A percentile compares a stretch with the other conserved stretches of the same genome.
These are phyloP conservation scores for Ajuga chamaepitys DNA, from an alignment of 257 asterid genomes.

Conservation along the genomic window DNA sequence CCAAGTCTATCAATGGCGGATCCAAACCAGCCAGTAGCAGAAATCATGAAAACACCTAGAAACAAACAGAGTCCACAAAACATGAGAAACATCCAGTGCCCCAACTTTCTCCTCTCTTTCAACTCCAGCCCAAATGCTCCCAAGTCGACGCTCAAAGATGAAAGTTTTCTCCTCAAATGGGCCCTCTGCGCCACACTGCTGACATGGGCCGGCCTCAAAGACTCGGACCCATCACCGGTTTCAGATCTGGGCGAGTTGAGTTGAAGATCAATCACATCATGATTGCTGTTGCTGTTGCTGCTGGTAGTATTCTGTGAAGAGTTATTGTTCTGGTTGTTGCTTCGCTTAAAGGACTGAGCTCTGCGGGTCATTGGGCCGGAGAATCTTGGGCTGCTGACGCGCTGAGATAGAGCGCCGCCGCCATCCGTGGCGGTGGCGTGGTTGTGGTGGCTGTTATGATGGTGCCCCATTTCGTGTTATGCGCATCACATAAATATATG, in stretches of 20 bases:
- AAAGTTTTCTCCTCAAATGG: slow-evolving; percentile 65
- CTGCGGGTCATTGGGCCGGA: slow-evolving; percentile 92
- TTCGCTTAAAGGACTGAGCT: slow-evolving; percentile 75
- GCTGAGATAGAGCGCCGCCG: slow-evolving; percentile 55
- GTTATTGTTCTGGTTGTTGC: slow-evolving; percentile 25
- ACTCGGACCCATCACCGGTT: slow-evolving; percentile 44
- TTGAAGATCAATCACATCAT: slow-evolving; percentile 69
- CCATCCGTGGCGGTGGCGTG: slow-evolving; percentile 40
- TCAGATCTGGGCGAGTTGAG: slow-evolving; percentile 94
- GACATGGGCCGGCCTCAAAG: slow-evolving; percentile 46
- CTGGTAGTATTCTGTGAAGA: slow-evolving; percentile 30
- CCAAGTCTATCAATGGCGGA: slow-evolving; percentile 70
- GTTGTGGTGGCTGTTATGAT: slow-evolving; percentile 60
- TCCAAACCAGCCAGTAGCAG: slow-evolving; percentile 95
- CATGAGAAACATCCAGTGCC: slow-evolving; percentile 75
- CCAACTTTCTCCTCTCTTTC: slow-evolving; percentile 61
- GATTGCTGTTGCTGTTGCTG: slow-evolving; percentile 26
- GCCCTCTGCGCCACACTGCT: slow-evolving; percentile 62
- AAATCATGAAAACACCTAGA: slow-evolving; percentile 74
- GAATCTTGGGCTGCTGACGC: slow-evolving; percentile 89
- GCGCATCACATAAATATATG: slow-evolving; percentile 17
- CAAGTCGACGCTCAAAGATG: slow-evolving; percentile 60
- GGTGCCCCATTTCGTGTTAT: slow-evolving; percentile 56
- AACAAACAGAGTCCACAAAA: slow-evolving; percentile 82
- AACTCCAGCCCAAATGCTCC: slow-evolving; percentile 64